Base-by-base conservation (phyloP, 495 filamentous ascomycete species). In the Amorphotheca resinae region DNA sequence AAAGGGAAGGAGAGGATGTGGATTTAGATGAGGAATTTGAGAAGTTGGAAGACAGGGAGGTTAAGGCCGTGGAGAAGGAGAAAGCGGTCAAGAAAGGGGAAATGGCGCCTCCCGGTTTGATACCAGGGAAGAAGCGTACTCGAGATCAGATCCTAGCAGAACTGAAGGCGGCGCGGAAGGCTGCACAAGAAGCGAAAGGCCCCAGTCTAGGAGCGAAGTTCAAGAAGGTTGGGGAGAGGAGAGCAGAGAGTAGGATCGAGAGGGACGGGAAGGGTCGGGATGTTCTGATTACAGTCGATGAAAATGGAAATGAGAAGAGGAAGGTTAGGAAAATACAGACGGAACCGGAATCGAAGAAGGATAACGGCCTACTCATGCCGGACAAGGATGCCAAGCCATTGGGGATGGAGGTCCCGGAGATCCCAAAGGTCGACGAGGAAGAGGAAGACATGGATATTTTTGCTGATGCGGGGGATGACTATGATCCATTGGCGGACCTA, bases 251-350 rank as follows among this genome's bases (percentile, higher is more conserved):
- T 0, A 77, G 82, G 55, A 76, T 93, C 47, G 86, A 93, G 62
- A 66, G 66, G 38, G 83, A 93, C 52, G 69, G 73, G 41, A 75
- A 77, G 43, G 80, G 87, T 4, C 66, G 85, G 37, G 85, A 95
- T 56, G 76, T 95, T 2, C 67, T 95, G 42, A 79, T 93, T 45
- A 82, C 87, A 12, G 75, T 84, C 6, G 87, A 93, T 56, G 81
- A 83, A 33, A 73, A 95, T 47, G 93, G 91, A 7, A 81, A 87
- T 34, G 82, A 84, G 46, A 91, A 93, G 59, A 73, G 84, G 47
- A 96, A 93, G 61, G 72, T 89, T 62, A 67, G 72, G 52, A 80
- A 70, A 57, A 54, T 59, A 22, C 67, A 67, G 41, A 41, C 52
- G 18, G 47, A 55, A 15, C 46, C 62, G 18, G 61, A 65, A 22